Conservation (phyloP, 495 filamentous ascomycete genomes). For the Neurospora sp. region DNA sequence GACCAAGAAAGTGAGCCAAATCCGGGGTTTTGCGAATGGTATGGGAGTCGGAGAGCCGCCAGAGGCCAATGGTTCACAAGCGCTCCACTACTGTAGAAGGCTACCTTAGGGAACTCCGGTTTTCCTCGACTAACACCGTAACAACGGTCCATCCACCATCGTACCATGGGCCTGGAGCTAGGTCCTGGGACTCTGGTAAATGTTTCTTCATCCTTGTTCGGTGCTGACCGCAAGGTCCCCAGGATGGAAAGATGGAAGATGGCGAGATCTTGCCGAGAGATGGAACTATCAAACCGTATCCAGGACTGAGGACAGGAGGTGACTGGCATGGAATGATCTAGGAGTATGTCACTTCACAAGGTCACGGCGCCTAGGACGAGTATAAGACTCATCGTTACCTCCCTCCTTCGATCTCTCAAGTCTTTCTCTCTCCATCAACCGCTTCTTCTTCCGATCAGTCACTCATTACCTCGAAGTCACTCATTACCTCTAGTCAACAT, state of each 20-base stretch:
- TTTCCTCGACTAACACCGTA: neutral
- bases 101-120: neutral
- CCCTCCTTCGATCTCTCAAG: neutral
- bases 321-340: neutral
- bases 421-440: neutral
- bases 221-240: neutral
- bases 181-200: neutral
- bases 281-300: neutral
- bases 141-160: neutral
- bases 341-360: neutral
- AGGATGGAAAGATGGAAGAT: neutral
- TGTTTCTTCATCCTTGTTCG: neutral
- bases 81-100: neutral
- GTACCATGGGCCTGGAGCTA: neutral
- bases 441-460: neutral
- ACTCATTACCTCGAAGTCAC: neutral
- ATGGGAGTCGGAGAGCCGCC: neutral
- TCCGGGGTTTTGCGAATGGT: neutral
- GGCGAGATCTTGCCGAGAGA: neutral
- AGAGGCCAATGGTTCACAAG: neutral
- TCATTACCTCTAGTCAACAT: constrained; percentile 8
- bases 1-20: neutral
- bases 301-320: neutral
- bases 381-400: neutral
- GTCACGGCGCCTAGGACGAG: neutral